Evolutionary conservation across 192 early-diverging fungal species (phyloP).

Genomic region (Rhizoclosmatium globosum): DNA sequence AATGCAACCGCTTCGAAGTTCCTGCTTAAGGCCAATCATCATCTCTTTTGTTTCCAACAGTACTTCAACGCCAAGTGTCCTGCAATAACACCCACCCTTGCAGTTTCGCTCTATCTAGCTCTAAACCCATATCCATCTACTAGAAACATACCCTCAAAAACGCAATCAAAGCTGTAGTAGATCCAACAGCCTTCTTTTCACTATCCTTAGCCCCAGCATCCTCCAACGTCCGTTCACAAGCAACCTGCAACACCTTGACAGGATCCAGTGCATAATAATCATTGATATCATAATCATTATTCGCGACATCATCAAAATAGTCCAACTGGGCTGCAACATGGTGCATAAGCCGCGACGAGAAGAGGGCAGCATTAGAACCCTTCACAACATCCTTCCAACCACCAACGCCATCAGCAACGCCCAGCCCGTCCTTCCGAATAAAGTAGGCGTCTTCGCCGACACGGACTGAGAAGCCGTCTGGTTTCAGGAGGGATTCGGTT

Average conservation of each 20-base stretch:
- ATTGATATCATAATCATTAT: conserved; percentile 69
- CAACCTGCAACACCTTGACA: conserved; percentile 79
- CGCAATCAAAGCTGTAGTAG: conserved; percentile 89
- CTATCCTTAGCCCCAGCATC: conserved; percentile 74
- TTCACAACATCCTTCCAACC: conserved; percentile 81
- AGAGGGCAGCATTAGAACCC: conserved; percentile 86
- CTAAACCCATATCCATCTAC: no score
- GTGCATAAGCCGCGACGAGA: conserved; percentile 94
- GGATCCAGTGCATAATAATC: conserved; percentile 85
- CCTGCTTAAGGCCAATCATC: no score
- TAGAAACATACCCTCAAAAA: conserved; percentile 68
- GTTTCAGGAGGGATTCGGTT: conserved; percentile 9
- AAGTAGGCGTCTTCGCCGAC: conserved; percentile 98
- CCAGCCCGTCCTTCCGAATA: conserved; percentile 81
- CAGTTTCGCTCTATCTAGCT: no score
- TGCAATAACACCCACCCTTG: no score
- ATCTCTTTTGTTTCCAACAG: no score
- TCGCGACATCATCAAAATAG: conserved; percentile 83
- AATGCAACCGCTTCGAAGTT: no score
- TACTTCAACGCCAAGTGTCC: no score
- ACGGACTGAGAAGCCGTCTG: conserved; percentile 48
- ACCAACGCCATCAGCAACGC: conserved; percentile 96
- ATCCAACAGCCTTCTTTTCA: conserved; percentile 82
- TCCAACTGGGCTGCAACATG: conserved; percentile 84
- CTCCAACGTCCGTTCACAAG: conserved; percentile 76